Base-by-base conservation (phyloP, 331 rosid species). In the Malus hybrid region DNA sequence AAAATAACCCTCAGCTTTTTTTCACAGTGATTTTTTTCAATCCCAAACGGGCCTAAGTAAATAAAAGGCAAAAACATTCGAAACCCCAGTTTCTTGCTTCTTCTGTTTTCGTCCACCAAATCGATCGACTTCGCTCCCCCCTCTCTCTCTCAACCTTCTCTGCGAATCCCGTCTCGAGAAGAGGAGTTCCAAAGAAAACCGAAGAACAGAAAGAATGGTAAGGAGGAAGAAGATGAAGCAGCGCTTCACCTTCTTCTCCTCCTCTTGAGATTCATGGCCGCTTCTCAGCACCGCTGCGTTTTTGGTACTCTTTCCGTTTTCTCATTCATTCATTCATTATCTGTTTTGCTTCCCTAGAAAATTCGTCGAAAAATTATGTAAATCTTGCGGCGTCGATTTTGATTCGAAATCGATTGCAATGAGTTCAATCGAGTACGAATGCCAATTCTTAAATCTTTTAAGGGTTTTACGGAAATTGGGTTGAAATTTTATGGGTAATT, bases 221-320 rank as follows among this genome's bases (percentile, higher is more conserved):
- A 85, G 76, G 90, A 85, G 82, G 97, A 89, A 81, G 97, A 90
- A 90, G 97, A 90, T 95, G 99, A 83, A 90, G 97, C 97, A 77
- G 74, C n/a, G 97, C 97, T 95, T 89, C 97, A 85, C 87, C 97
- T 91, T 87, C 97, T 88, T 71, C 71, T 84, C 32, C 68, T 63
- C 72, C 70, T 79, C 72, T 73, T 93, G 86, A 52, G 20, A 93
- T 87, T 87, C 86, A 95, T 92, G 99, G 99, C 99, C 77, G 48
- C 96, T 68, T 87, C 99, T 68, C 99, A 92, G 84, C 97, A 95
- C 82, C 99, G 99, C 80, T 89, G 96, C 86, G 99, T 95, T 81
- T 95, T 95, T 56, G 99, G 99, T 95, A 80, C 66, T 52, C 10
- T 26, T 60, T 64, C 82, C 33, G 2, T 48, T 12, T 13, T 50